A percentile compares a stretch with the other conserved stretches of the same genome.
These are phyloP conservation scores for Jackrogersella minutella DNA, from an alignment of 495 filamentous ascomycete genomes.

Conservation along the genomic window DNA sequence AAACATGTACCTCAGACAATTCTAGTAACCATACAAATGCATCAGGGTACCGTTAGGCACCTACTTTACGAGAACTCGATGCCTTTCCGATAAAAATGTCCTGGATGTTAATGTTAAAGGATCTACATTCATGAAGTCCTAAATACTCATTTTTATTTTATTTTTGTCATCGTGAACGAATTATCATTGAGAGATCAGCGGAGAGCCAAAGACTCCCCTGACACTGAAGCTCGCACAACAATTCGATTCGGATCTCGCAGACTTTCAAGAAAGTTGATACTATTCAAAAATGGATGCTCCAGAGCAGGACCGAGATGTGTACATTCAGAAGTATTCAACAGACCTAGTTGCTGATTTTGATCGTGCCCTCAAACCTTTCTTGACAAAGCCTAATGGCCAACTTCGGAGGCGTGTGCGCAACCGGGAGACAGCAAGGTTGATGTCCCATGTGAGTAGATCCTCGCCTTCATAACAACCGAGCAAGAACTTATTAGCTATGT, in stretches of 20 bases:
- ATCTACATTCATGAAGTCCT: background rate
- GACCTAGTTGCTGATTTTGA: conserved; percentile 73
- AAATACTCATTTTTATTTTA: background rate
- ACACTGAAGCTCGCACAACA: background rate
- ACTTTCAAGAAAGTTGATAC: background rate
- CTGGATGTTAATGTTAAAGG: background rate
- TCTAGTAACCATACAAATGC: background rate
- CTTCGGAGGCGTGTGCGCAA: conserved; percentile 53
- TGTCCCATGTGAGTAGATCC: conserved; percentile 50
- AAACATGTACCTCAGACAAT: background rate
- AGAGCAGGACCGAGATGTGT: conserved; percentile 70
- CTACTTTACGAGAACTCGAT: conserved; percentile 11
- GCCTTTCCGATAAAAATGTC: conserved; percentile 1
- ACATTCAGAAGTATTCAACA: conserved; percentile 73
- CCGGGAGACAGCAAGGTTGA: conserved; percentile 55
- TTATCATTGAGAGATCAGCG: background rate
- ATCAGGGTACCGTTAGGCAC: conserved; percentile 12
- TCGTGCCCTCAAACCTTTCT: conserved; percentile 61
- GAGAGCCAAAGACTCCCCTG: background rate
- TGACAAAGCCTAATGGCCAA: conserved; percentile 52
- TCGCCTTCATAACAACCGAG: background rate
- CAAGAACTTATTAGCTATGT: conserved; percentile 24
- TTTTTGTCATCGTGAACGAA: background rate
- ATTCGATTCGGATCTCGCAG: background rate
- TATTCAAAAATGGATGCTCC: conserved; percentile 54